Evolutionary conservation across 257 asterid genomes (phyloP).

Genomic region (Haberlea rhodopensis): DNA sequence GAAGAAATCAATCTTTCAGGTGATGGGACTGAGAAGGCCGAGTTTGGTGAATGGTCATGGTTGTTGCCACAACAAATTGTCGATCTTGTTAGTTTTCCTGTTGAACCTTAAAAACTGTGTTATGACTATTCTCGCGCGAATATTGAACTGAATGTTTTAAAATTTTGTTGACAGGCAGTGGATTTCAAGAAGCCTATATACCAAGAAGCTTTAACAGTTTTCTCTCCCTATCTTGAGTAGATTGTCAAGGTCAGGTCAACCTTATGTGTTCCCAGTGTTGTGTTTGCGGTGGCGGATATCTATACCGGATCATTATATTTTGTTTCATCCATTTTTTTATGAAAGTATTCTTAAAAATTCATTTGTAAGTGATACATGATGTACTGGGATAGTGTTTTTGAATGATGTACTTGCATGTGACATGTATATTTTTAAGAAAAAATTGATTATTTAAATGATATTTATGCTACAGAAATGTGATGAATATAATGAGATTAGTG

Average conservation of each 20-base stretch:
- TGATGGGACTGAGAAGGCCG: constrained; percentile 89
- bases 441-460: no score
- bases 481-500: no score
- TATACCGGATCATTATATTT: neutral
- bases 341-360: no score
- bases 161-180: constrained; percentile 63
- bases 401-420: neutral
- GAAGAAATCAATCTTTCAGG: constrained; percentile 92
- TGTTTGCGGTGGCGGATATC: neutral
- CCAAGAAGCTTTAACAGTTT: constrained; percentile 64
- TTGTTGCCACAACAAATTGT: constrained; percentile 70
- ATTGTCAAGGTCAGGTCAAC: constrained; percentile 1
- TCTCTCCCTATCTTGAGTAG: constrained; percentile 65
- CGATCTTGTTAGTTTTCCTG: constrained; percentile 48
- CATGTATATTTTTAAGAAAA: no score
- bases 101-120: constrained; percentile 10
- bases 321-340: neutral
- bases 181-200: constrained; percentile 93
- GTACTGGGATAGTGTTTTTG: no score
- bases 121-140: neutral
- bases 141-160: constrained; percentile 2
- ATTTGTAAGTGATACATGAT: neutral
- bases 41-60: constrained; percentile 98
- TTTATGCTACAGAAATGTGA: no score
- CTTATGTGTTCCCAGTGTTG: neutral